Evolutionary conservation across 2,329 filamentous ascomycete species (phyloP).

Genomic region (Volutella citrinella): DNA sequence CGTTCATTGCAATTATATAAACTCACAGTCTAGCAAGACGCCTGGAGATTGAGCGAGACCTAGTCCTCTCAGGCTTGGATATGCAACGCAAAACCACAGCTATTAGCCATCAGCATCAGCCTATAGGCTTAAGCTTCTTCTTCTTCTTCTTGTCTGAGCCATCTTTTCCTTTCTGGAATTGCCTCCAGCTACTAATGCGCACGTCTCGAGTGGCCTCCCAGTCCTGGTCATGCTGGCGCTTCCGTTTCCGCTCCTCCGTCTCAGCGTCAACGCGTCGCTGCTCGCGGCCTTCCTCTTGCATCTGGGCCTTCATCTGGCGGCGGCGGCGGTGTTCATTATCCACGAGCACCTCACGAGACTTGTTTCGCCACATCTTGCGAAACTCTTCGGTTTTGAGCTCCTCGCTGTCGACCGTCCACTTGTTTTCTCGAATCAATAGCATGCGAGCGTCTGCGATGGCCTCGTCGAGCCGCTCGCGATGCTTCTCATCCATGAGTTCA

Average conservation of each 20-base stretch:
- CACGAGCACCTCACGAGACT: slow-evolving; percentile 83
- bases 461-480: slow-evolving; percentile 83
- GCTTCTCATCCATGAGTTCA: slow-evolving; percentile 90
- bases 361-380: slow-evolving; percentile 81
- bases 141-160: slow-evolving; percentile 58
- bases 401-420: slow-evolving; percentile 84
- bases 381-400: slow-evolving; percentile 86
- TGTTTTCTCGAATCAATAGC: slow-evolving; percentile 89
- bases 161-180: slow-evolving; percentile 75
- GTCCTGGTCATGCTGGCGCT: slow-evolving; percentile 87
- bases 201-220: slow-evolving; percentile 93
- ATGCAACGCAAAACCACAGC: slow-evolving; percentile 5
- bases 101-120: slow-evolving; percentile 40
- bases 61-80: slow-evolving; percentile 10
- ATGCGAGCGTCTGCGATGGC: slow-evolving; percentile 94
- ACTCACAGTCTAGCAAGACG: slow-evolving; percentile 29
- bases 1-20: too few species aligned
- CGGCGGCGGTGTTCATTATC: slow-evolving; percentile 86
- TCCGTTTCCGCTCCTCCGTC: slow-evolving; percentile 73
- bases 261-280: slow-evolving; percentile 85
- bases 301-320: slow-evolving; percentile 85
- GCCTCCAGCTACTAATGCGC: slow-evolving; percentile 89
- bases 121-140: slow-evolving; percentile 68
- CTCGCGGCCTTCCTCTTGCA: slow-evolving; percentile 94
- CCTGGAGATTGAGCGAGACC: slow-evolving; percentile 12